phyloP scores from a whole-genome alignment of 179 eudicot genomes.

The Sideroxylon spinosum region DNA sequence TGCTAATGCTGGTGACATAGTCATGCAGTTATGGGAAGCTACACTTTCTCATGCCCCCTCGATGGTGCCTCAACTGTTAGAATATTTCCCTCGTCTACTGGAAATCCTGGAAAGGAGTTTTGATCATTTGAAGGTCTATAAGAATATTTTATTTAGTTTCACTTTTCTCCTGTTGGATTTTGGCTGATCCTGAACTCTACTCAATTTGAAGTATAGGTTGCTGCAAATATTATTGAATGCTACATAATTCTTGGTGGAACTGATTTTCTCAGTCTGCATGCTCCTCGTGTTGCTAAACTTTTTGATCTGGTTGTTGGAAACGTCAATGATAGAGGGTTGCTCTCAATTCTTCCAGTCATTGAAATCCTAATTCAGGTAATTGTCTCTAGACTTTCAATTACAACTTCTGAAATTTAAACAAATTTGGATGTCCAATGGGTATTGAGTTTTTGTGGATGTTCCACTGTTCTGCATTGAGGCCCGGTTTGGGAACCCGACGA shows the following conservation, averaged over 20 bases:
- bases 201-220: constrained; percentile 53
- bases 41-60: constrained; percentile 87
- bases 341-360: constrained; percentile 80
- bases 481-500: too few species aligned
- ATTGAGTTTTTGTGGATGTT: not conserved
- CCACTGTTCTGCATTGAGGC: not conserved
- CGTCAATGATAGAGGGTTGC: constrained; percentile 80
- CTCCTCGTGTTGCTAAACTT: constrained; percentile 67
- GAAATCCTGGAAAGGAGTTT: constrained; percentile 84
- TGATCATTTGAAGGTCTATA: constrained; percentile 77
- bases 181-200: constrained; percentile 4
- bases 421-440: not conserved
- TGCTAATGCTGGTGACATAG: constrained; percentile 13
- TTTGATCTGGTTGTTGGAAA: constrained; percentile 85
- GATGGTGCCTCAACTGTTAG: constrained; percentile 72
- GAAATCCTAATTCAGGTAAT: constrained; percentile 84
- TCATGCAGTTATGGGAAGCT: constrained; percentile 92
- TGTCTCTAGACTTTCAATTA: constrained; percentile 4
- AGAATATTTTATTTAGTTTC: not conserved
- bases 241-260: constrained; percentile 80
- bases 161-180: not conserved
- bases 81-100: constrained; percentile 68
- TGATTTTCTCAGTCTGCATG: constrained; percentile 80
- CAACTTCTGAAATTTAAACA: not conserved
- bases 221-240: constrained; percentile 77